These are phyloP conservation scores for Castanea crenata DNA, from an alignment of 306 rosid genomes.

Conservation along the genomic window DNA sequence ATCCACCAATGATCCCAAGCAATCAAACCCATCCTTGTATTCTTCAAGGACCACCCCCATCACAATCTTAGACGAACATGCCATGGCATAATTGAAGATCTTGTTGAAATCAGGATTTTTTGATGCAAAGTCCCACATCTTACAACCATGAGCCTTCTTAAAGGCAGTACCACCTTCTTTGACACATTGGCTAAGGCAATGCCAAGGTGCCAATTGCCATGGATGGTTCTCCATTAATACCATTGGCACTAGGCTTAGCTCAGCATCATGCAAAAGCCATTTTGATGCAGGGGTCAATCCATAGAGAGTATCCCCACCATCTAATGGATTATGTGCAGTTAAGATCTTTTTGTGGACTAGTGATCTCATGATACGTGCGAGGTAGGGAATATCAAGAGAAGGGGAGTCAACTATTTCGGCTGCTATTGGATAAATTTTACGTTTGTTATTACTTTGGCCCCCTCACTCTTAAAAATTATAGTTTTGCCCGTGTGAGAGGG, in stretches of 20 bases:
- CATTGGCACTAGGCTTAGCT: constrained; percentile 14
- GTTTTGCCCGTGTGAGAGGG: too few relatives aligned
- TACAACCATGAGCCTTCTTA: constrained; percentile 25
- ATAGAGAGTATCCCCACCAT: constrained; percentile 15
- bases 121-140: constrained; percentile 27
- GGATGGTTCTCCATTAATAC: constrained; percentile 16
- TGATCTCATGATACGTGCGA: constrained; percentile 25
- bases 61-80: constrained; percentile 13
- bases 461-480: too few relatives aligned
- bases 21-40: constrained; percentile 24
- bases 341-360: constrained; percentile 15
- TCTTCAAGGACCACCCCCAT: constrained; percentile 10
- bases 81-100: constrained; percentile 29
- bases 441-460: too few relatives aligned
- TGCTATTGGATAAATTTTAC: neutral
- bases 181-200: constrained; percentile 21
- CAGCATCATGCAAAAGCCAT: constrained; percentile 23
- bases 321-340: neutral
- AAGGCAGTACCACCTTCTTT: constrained; percentile 30
- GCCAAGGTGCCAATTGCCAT: constrained; percentile 28
- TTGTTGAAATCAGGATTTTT: constrained; percentile 10
- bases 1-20: constrained; percentile 7
- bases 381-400: constrained; percentile 9
- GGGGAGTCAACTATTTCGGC: neutral
- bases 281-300: constrained; percentile 17